Evolutionary conservation across 2,329 filamentous ascomycete species (phyloP), one percentile per base, ranked within the genome.

Genomic region (Dendryphion nanum): DNA sequence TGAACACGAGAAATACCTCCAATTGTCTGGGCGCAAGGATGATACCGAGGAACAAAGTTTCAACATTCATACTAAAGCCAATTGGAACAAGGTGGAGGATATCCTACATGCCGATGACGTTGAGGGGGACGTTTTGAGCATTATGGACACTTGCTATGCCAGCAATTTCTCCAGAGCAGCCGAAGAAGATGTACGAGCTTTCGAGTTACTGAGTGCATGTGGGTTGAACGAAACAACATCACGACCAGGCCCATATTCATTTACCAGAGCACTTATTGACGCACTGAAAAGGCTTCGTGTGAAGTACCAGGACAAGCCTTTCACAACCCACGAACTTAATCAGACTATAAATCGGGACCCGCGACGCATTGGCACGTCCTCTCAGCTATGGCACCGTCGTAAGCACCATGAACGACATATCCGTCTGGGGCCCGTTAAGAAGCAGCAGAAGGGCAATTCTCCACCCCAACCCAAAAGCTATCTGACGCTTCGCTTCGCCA

Each of bases 81-180:
- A 56, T 14, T 66, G 64, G 63, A 61, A 62, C 40, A 57, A 49
- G 21, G 55, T 51, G 2, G 62, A 68, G 33, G 44, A 58, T 4
- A 35, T 48, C 4, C 43, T 67, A 12, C 43, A 44, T 8, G 37
- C 56, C 1, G 50, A 61, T 1, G 50, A 58, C 6, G 51, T 61
- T 1, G 53, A 64, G 20, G 51, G 50, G 7, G 66, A 69, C 29
- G 55, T 66, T 2, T 42, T 69, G 7, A 60, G 55, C 4, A 67
- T 69, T 13, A 40, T 69, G 7, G 66, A 69, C 37, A 61, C 61
- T 0, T 69, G 66, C 53, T 68, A 60, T 33, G 47, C 63, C 0
- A 63, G 59, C 50, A 66, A 67, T 36, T 37, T 57, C 4, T 40
- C 47, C 12, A 65, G 66, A 30, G 57, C 57, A 1, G 46, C 40